Conservation (phyloP, 768 basidiomycete genomes). For the Tylopilus sp. region DNA sequence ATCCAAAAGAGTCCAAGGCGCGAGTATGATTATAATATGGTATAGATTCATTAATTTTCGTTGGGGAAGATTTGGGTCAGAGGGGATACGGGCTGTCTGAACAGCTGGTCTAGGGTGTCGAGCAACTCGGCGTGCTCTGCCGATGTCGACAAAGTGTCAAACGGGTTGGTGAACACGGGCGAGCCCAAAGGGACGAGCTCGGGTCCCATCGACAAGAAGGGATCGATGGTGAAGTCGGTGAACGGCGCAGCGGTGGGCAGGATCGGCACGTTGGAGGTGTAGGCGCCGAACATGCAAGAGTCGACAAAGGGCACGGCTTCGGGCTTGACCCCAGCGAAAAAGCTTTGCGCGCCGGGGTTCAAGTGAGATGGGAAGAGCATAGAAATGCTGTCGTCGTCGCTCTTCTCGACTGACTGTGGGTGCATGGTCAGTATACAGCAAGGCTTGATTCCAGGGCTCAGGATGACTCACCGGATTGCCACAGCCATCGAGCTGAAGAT, state of each 20-base stretch:
- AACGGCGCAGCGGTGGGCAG: constrained; percentile 7
- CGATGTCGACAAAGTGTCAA: constrained; percentile 11
- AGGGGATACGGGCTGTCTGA: constrained; percentile 29
- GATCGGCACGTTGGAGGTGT: constrained; percentile 1
- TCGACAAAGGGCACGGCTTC: constrained; percentile 27
- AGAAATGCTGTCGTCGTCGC: not conserved
- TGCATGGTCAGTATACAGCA: constrained; percentile 8
- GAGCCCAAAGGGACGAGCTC: constrained; percentile 17
- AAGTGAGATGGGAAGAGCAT: constrained; percentile 20
- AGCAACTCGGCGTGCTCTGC: constrained; percentile 13
- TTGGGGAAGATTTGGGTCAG: constrained; percentile 10
- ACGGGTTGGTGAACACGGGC: constrained; percentile 32
- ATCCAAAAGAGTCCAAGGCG: not conserved
- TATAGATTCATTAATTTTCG: constrained; percentile 19
- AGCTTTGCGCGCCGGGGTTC: constrained; percentile 17
- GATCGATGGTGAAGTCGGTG: constrained; percentile 8
- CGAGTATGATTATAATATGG: not conserved
- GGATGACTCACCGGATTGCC: constrained; percentile 18
- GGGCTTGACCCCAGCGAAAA: constrained; percentile 31
- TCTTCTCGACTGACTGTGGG: constrained; percentile 8
- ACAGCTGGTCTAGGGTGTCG: constrained; percentile 28
- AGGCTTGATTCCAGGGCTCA: not conserved
- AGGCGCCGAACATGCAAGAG: constrained; percentile 23
- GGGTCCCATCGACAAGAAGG: constrained; percentile 8
- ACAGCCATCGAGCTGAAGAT: constrained; percentile 28